phyloP scores from a whole-genome alignment of 148 eudicot species.

The Rhododendron mucronatum region DNA sequence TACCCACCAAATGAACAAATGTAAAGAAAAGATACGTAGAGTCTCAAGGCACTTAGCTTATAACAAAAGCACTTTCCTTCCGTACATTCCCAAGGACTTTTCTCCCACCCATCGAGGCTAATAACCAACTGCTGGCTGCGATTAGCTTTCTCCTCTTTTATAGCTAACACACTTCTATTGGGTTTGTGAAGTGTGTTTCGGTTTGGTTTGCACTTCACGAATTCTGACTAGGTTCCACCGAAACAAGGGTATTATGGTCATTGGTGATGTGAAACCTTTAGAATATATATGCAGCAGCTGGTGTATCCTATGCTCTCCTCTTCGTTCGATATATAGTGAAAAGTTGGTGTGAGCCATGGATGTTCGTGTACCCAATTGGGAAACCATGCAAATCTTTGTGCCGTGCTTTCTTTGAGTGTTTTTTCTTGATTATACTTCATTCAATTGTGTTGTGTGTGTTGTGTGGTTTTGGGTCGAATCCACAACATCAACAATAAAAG shows the following conservation, averaged over 20 bases:
- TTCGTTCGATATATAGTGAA: neutral
- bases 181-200: neutral
- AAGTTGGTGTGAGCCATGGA: neutral
- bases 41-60: neutral
- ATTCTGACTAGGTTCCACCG: neutral
- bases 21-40: neutral
- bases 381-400: neutral
- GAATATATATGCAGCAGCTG: neutral
- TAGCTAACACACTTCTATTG: neutral
- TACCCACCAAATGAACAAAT: neutral
- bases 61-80: neutral
- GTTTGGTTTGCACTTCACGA: neutral
- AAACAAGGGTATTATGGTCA: neutral
- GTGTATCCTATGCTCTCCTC: neutral
- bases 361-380: neutral
- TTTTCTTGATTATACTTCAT: neutral
- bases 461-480: neutral
- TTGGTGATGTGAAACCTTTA: neutral
- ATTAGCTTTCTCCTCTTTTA: neutral
- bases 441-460: neutral
- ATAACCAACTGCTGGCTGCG: neutral
- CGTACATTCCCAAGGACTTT: neutral
- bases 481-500: neutral
- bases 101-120: neutral
- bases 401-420: neutral